Conservation (phyloP, 169 alveolate species). For the Plasmodium yoelii region DNA sequence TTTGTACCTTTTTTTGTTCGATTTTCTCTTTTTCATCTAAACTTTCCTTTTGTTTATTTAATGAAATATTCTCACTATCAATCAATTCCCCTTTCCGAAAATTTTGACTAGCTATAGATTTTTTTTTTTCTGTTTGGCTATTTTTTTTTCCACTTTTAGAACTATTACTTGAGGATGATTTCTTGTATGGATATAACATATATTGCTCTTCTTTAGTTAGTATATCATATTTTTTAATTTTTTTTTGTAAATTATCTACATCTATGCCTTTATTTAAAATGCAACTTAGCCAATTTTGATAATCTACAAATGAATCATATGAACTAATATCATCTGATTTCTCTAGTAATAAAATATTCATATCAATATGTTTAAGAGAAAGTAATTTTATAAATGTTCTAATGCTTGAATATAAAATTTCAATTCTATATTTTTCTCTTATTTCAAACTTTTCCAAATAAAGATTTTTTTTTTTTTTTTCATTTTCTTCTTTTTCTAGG, state of each 20-base stretch:
- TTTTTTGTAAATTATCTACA: conserved; percentile 25
- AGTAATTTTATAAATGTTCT: conserved; percentile 42
- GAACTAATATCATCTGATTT: conserved; percentile 17
- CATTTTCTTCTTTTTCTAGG: not conserved
- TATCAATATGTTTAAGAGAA: conserved; percentile 15
- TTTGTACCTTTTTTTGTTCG: not conserved
- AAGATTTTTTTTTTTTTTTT: conserved; percentile 11
- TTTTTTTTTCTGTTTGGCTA: conserved; percentile 10
- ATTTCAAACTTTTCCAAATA: conserved; percentile 73
- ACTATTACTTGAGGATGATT: not conserved
- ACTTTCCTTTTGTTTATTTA: not conserved
- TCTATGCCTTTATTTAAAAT: conserved; percentile 24
- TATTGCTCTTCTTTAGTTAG: conserved; percentile 53
- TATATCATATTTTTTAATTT: conserved; percentile 27
- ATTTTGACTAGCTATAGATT: conserved; percentile 7
- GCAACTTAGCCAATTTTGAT: conserved; percentile 58
- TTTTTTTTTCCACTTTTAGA: not conserved
- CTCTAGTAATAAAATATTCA: conserved; percentile 19
- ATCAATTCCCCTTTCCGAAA: conserved; percentile 77
- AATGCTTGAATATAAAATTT: conserved; percentile 39
- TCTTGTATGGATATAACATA: conserved; percentile 34
- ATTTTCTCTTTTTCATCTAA: not conserved
- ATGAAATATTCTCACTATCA: not conserved
- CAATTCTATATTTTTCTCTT: conserved; percentile 74
- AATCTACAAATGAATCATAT: conserved; percentile 60